Base-by-base conservation (phyloP, 805 yeast species). In the Cyberlindnera mycetangii region DNA sequence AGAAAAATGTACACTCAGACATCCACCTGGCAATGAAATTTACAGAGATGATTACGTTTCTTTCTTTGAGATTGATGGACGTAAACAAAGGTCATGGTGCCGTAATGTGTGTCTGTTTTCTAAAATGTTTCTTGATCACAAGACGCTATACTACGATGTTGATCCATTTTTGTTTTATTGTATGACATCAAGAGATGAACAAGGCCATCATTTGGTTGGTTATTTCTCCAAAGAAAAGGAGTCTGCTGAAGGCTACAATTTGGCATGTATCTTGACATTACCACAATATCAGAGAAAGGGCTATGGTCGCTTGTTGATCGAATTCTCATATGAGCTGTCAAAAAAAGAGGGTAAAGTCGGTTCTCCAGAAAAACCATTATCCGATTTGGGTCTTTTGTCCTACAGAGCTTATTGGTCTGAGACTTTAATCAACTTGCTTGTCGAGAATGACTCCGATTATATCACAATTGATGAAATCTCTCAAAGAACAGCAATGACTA, bases 21-120 rank as follows among this genome's bases (percentile, higher is more conserved):
- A 92, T 59, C 99, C 99, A 1, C 99, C 99, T 0, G 99, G 99
- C 0, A 93, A 93, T 67, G 99, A 93, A 60, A 90, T 93, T 18
- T 93, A 93, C 64, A 72, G 99, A 39, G 98, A 93, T 64, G 90
- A 85, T 39, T 80, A 83, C 55, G 92, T 93, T 32, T 87, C 97
- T 15, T 93, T 93, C 62, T 93, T 92, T 74, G 99, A 93, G 63
- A 90, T 93, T 50, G 99, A 93, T 66, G 99, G 99, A 10, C 73
- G 97, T 46, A 85, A 86, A 54, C 99, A 93, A 68, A 74, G 98
- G 52, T 85, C 96, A 0, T 93, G 98, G 97, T 93, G 99, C 65
- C 79, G 99, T 51, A 93, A 93, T 63, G 72, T 93, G 46, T 93
- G 98, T 72, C 70, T 93, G 45, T 66, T 93, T n/a, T 82, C 89